Base-by-base conservation (phyloP, 345 rosid genomes). In the Arabis alpina region DNA sequence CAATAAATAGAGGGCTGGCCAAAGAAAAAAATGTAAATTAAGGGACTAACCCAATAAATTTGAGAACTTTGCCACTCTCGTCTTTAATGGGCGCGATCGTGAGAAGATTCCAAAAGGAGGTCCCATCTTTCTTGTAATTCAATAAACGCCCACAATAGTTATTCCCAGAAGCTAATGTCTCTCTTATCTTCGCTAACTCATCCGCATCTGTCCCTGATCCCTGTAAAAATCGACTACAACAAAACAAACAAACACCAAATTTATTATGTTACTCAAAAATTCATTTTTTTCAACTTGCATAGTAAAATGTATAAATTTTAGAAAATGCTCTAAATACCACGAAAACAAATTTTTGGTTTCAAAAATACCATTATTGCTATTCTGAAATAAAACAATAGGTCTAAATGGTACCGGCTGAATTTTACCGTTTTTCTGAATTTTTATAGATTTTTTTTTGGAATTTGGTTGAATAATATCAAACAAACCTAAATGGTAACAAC, bases 111-210 rank as follows among this genome's bases (percentile, higher is more conserved):
- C 98, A 93, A 81, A 93, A 93, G 0, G 94, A 83, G 3, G 90
- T 82, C 60, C 98, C 97, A 61, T 93, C 97, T 78, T 93, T 93
- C 82, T 93, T 91, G 70, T 89, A 93, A 79, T 93, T 93, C 84
- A 89, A 73, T 79, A 93, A 67, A 66, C 98, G 87, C 11, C 94
- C 98, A 77, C 98, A 93, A 77, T 85, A 91, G 66, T 78, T 89
- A 13, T 40, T 61, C 23, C 96, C 98, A 10, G 53, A 30, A 2
- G 80, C 77, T 77, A 93, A 74, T 3, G 92, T 70, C 72, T 81
- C 94, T 71, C 97, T 81, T 4, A 93, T 89, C 76, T 91, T 89
- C 1, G 91, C 82, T 78, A 91, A 84, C 63, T 91, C 93, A 51
- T 79, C 86, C 13, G 98, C 90, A 81, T 91, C 88, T n/a, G 97